Conservation (phyloP, 306 rosid species). For the Mucuna pruriens region DNA sequence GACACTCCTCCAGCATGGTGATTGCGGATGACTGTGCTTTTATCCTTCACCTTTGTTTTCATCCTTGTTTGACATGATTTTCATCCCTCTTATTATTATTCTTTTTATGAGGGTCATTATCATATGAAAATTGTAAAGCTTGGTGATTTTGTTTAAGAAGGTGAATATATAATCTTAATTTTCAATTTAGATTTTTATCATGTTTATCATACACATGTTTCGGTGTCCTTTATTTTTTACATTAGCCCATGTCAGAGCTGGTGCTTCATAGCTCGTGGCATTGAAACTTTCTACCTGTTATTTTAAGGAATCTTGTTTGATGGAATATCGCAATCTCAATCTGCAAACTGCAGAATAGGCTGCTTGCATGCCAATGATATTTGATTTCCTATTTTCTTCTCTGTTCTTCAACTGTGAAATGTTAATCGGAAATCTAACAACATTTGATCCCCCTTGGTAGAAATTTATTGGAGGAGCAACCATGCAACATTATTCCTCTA, state of each 20-base stretch:
- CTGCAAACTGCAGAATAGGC: background rate
- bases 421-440: background rate
- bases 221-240: background rate
- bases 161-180: background rate
- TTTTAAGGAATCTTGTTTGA: background rate
- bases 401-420: background rate
- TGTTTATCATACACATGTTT: background rate
- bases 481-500: background rate
- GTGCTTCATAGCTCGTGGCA: background rate
- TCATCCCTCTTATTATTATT: background rate
- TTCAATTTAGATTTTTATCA: background rate
- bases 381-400: background rate
- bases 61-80: background rate
- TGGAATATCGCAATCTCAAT: background rate
- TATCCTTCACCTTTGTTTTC: too few relatives aligned
- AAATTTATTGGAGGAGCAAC: background rate
- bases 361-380: background rate
- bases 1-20: background rate
- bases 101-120: background rate
- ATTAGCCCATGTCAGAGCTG: background rate
- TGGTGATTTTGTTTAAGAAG: background rate
- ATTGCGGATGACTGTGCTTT: background rate
- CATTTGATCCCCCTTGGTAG: background rate
- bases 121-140: background rate
- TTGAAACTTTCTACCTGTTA: background rate